Evolutionary conservation across 768 basidiomycete genomes (phyloP), one percentile per base, ranked within the genome.

Genomic region (Agrocybe chaxingu): DNA sequence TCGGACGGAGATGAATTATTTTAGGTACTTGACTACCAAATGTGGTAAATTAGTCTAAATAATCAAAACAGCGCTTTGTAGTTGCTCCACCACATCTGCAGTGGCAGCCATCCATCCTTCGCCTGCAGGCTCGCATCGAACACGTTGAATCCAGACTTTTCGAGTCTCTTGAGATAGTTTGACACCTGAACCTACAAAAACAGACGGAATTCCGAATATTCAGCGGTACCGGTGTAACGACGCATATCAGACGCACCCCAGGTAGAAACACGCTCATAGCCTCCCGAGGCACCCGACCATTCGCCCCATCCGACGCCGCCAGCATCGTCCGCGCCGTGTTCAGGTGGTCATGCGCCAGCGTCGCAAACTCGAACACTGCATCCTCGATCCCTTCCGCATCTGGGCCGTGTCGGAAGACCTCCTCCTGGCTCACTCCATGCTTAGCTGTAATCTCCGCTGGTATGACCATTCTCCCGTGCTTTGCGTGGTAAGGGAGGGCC

Each of bases 281-380:
- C 50, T 66, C 70, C 18, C 48, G 58, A 7, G 85, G 85, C 42
- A 87, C 77, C 60, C 66, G 76, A 10, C 71, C 76, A 34, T 74
- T 77, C 56, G 66, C 66, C 7, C 62, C 72, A 38, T 73, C 73
- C 38, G 77, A 72, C 53, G 78, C 75, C 58, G 87, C 41, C 10
- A 65, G 78, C 80, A 85, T 83, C 46, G 79, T 75, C 12, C 87
- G 79, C 12, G 89, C 89, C 2, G 87, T 88, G 50, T 79, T 67
- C 55, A 94, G 64, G 64, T 93, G 82, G 66, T 92, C 89, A 66
- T 91, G 87, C 29, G 88, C 91, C 18, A 85, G 63, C 7, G 82
- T 84, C 32, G 92, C 91, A 66, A 92, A 84, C 60, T 92, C 89
- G 61, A 81, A 94, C 29, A 89, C 86, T 0, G 91, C 90, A 52